These are phyloP conservation scores for Cucumis cinereus DNA, from an alignment of 306 rosid species.

Conservation along the genomic window DNA sequence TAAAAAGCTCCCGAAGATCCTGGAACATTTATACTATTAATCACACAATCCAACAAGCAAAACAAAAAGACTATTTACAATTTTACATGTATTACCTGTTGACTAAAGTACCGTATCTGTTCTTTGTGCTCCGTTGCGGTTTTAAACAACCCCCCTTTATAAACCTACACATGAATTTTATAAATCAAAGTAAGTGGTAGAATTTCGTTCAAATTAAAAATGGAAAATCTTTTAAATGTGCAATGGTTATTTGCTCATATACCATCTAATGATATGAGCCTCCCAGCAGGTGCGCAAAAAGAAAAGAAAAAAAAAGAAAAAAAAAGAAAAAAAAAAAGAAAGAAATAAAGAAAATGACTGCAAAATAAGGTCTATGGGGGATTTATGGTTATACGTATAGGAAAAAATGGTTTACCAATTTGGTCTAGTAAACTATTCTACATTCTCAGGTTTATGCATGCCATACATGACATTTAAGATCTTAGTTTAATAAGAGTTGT, in stretches of 20 bases:
- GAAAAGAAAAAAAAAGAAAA: too few relatives aligned
- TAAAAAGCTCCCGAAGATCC: conserved; percentile 89
- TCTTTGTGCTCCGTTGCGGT: conserved; percentile 93
- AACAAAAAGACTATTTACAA: neutral
- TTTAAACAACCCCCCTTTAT: conserved; percentile 79
- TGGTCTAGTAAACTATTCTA: neutral
- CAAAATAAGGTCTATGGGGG: neutral
- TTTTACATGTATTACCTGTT: conserved; percentile 45
- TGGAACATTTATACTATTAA: conserved; percentile 20
- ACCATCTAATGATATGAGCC: neutral
- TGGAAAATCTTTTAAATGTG: neutral
- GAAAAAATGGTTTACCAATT: neutral
- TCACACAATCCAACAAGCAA: neutral
- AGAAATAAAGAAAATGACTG: neutral
- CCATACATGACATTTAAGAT: neutral
- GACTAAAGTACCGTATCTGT: conserved; percentile 84
- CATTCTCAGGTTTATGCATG: neutral
- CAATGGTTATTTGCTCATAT: neutral
- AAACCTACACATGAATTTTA: conserved; percentile 35
- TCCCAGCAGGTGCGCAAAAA: neutral
- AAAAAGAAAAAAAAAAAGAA: too few relatives aligned
- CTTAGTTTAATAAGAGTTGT: neutral
- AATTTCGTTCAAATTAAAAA: neutral
- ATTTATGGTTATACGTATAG: neutral
- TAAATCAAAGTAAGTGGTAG: neutral